Base-by-base conservation (phyloP, 306 rosid species). In the Echinosophora koreensis region DNA sequence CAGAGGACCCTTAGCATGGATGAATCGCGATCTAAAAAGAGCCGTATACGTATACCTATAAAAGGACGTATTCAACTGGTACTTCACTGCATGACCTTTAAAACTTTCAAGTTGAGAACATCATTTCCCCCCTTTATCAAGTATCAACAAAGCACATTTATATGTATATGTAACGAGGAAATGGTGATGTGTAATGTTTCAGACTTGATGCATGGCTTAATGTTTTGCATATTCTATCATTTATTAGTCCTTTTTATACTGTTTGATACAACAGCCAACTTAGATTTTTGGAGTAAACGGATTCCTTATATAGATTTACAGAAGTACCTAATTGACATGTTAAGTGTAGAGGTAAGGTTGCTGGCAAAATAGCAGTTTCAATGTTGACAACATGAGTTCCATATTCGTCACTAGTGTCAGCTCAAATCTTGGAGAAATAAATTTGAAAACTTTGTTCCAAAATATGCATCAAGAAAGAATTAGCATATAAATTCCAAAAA, bases 61-160 rank as follows among this genome's bases (percentile, higher is more conserved):
- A 93, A 89, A 85, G 98, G 98, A 44, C 77, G 91, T 6, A 84
- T 91, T 82, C 97, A 93, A 66, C 80, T 93, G 87, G 98, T 89
- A 88, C 51, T 69, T 78, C 50, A 14, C 84, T 49, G 14, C 10
- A 22, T 42, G 35, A 22, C 68, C 78, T 50, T 63, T 51, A 37
- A 78, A 73, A 39, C 39, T 80, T 35, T 71, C 30, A 44, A 46
- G 47, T 15, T 52, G 63, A 59, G 73, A 34, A 51, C 62, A 76
- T 32, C 28, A 57, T 70, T 55, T 52, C 11, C 22, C 62, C 28
- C 1, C 49, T 72, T 49, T 41, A 12, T 28, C 54, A 41, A 4
- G 11, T 41, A 12, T 28, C 54, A 41, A 4, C 15, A 15, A 30
- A 37, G 49, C 12, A 5, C 62, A 69, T 50, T 47, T 38, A 51